Evolutionary conservation across 208 protist genomes (phyloP).

Genomic region (Trypanosomatidae sp.): DNA sequence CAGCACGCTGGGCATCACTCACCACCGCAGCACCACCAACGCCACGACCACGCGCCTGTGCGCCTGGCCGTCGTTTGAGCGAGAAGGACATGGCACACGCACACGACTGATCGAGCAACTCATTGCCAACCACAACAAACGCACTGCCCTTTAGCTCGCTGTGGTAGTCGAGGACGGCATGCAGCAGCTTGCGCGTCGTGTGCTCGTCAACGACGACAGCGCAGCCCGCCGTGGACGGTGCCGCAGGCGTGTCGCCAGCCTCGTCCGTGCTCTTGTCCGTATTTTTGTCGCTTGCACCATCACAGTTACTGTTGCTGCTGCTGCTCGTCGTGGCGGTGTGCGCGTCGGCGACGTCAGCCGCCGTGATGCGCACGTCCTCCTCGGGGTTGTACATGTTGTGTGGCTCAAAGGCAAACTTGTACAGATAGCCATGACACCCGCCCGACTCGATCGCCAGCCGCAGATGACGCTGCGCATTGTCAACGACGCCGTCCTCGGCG

Average conservation of each 20-base stretch:
- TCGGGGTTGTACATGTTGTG: slow-evolving; percentile 20
- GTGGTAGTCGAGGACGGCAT: slow-evolving; percentile 74
- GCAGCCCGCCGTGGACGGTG: slow-evolving; percentile 10
- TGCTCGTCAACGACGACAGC: slow-evolving; percentile 60
- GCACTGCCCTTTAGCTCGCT: slow-evolving; percentile 80
- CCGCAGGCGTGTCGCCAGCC: slow-evolving; percentile 8
- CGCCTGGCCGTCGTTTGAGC: slow-evolving; percentile 12
- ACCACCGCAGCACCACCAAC: not conserved
- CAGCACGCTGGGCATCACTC: too few relatives aligned
- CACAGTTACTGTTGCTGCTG: too few relatives aligned
- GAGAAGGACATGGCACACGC: slow-evolving; percentile 88
- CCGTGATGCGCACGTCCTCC: slow-evolving; percentile 52
- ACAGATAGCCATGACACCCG: slow-evolving; percentile 82
- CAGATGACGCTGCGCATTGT: slow-evolving; percentile 56
- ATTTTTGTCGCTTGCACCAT: not conserved
- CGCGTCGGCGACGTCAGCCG: slow-evolving; percentile 31
- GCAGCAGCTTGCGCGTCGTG: slow-evolving; percentile 52
- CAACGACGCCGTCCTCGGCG: slow-evolving; percentile 49
- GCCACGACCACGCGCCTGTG: not conserved
- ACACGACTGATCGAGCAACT: slow-evolving; percentile 80
- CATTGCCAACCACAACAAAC: slow-evolving; percentile 83
- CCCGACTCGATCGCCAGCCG: slow-evolving; percentile 78
- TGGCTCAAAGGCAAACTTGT: slow-evolving; percentile 78
- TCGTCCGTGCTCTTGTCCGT: slow-evolving; percentile 4
- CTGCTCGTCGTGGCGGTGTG: too few relatives aligned